Evolutionary conservation across 1,284 basidiomycete genomes (phyloP).

Genomic region (Gomphus sp.): DNA sequence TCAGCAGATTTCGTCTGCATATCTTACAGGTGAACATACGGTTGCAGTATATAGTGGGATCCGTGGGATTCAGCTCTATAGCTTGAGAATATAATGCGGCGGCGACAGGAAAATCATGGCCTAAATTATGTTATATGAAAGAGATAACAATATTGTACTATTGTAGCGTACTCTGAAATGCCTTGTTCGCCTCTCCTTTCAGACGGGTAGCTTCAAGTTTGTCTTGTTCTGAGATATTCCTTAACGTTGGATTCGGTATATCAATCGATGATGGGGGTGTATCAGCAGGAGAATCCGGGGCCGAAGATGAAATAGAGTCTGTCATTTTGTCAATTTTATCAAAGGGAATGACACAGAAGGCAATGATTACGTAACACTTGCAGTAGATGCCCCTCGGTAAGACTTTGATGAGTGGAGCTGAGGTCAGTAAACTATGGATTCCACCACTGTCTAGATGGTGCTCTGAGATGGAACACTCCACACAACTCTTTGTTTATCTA

Average conservation of each 20-base stretch:
- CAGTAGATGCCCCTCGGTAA: too few species aligned
- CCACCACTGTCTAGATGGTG: too few species aligned
- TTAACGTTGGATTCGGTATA: conserved; percentile 32
- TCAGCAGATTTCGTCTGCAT: background rate
- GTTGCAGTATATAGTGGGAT: conserved; percentile 75
- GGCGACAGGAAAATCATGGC: conserved; percentile 50
- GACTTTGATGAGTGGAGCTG: too few species aligned
- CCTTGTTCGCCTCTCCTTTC: conserved; percentile 81
- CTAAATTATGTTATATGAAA: conserved; percentile 21
- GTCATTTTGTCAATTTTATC: conserved; percentile 33
- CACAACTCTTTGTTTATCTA: too few species aligned
- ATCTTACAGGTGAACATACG: conserved; percentile 23
- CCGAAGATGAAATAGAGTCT: conserved; percentile 31
- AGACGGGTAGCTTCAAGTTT: conserved; percentile 56
- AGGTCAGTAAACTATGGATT: too few species aligned
- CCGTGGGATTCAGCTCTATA: conserved; percentile 69
- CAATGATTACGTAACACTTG: background rate
- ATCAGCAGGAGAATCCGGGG: conserved; percentile 38
- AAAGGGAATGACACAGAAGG: background rate
- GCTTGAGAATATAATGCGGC: conserved; percentile 71
- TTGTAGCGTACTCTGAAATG: conserved; percentile 59
- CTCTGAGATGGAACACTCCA: too few species aligned
- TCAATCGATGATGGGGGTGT: conserved; percentile 42
- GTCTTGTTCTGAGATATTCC: conserved; percentile 61
- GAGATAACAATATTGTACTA: conserved; percentile 9